These are phyloP conservation scores for Chara braunii DNA, from an alignment of 139 green algal species.

Conservation along the genomic window DNA sequence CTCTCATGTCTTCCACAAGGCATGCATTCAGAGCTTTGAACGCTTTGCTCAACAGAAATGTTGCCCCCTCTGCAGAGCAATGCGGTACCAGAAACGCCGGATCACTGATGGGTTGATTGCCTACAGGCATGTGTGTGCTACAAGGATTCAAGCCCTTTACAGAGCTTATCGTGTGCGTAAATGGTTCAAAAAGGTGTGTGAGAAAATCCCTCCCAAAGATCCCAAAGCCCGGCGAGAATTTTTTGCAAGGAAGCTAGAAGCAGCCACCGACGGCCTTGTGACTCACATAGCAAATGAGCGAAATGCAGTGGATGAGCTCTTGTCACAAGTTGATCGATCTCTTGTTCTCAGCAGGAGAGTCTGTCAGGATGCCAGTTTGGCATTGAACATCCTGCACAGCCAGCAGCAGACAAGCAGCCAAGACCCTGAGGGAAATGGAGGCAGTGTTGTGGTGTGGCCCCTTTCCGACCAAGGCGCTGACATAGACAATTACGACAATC, in stretches of 20 bases:
- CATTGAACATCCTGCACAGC: no score
- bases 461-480: no score
- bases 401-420: no score
- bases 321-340: neutral
- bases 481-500: no score
- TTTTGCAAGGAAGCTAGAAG: neutral
- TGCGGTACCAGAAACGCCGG: constrained; percentile 54
- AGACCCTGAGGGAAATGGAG: no score
- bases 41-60: constrained; percentile 38
- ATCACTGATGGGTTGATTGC: constrained; percentile 48
- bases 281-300: neutral
- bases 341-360: neutral
- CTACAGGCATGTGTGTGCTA: neutral
- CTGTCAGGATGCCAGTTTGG: no score
- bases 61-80: constrained; percentile 59
- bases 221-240: neutral
- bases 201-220: neutral
- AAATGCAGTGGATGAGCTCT: neutral
- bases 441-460: no score
- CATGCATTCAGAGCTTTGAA: constrained; percentile 59
- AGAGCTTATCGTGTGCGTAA: neutral
- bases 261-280: neutral
- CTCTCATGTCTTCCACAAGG: constrained; percentile 57
- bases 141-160: neutral
- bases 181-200: neutral